A percentile compares a stretch with the other conserved stretches of the same genome.
phyloP scores from a whole-genome alignment of 768 basidiomycete species.

The Phaeotremella skinneri region DNA sequence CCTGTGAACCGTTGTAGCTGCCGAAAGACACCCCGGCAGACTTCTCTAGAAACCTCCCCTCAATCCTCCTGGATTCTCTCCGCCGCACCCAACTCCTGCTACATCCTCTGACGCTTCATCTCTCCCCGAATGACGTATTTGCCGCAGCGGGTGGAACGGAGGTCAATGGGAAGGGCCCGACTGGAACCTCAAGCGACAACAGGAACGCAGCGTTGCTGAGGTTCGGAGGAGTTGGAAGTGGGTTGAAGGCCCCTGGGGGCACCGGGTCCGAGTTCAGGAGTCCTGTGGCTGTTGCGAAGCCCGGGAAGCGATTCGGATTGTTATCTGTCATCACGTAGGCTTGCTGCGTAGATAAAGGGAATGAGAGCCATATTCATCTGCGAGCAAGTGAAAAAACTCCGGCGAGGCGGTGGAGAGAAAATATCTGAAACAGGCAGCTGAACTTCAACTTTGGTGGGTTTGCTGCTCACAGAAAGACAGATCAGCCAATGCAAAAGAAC shows the following conservation, averaged over 20 bases:
- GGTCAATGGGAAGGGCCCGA: not conserved
- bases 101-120: constrained; percentile 33
- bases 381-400: too few relatives aligned
- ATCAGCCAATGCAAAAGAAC: not conserved
- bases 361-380: too few relatives aligned
- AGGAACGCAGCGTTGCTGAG: constrained; percentile 24
- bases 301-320: constrained; percentile 48
- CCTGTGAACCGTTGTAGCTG: not conserved
- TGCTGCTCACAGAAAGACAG: not conserved
- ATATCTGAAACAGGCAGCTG: too few relatives aligned
- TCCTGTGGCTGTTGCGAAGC: constrained; percentile 44
- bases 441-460: too few relatives aligned
- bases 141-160: not conserved
- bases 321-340: constrained; percentile 32
- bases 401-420: too few relatives aligned
- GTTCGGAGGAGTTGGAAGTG: constrained; percentile 16
- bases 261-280: constrained; percentile 34
- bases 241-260: constrained; percentile 18
- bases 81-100: constrained; percentile 37
- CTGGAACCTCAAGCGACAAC: constrained; percentile 3
- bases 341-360: too few relatives aligned
- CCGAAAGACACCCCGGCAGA: constrained; percentile 1
- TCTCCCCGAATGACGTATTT: constrained; percentile 6
- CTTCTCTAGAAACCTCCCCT: constrained; percentile 17
- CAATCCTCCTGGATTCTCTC: constrained; percentile 25